A percentile compares a stretch with the other conserved stretches of the same genome.
These are phyloP conservation scores for Pisolithus orientalis DNA, from an alignment of 768 basidiomycete species.

Conservation along the genomic window DNA sequence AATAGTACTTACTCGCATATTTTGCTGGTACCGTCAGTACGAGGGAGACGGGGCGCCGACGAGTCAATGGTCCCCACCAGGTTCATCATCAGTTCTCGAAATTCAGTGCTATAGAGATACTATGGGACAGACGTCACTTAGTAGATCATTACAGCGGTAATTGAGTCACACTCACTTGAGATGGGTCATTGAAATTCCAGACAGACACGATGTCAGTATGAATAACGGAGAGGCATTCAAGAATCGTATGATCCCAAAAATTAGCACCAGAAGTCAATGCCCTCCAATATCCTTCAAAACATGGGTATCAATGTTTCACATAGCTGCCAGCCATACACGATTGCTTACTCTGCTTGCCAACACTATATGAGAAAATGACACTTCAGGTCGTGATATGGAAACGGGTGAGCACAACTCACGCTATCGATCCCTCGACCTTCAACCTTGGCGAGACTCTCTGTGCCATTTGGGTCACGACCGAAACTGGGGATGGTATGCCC, in stretches of 20 bases:
- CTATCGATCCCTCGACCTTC: conserved; percentile 2
- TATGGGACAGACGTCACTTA: not conserved
- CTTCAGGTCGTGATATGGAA: not conserved
- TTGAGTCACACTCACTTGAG: not conserved
- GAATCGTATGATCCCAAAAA: too few relatives aligned
- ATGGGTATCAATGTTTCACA: too few relatives aligned
- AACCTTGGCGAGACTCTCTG: not conserved
- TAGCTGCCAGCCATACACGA: too few relatives aligned
- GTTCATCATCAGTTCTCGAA: not conserved
- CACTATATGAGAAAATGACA: not conserved
- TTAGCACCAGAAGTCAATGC: too few relatives aligned
- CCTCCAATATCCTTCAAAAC: too few relatives aligned
- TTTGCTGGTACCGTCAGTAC: not conserved
- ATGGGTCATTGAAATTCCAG: too few relatives aligned
- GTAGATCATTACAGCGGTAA: not conserved
- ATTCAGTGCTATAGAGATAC: not conserved
- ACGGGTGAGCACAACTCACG: not conserved
- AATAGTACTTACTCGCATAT: not conserved
- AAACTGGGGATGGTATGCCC: not conserved
- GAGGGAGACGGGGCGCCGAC: not conserved
- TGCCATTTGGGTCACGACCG: not conserved
- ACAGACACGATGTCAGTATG: too few relatives aligned
- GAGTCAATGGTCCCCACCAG: not conserved
- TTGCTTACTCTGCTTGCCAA: not conserved
- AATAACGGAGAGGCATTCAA: too few relatives aligned